Base-by-base conservation (phyloP, 192 early-diverging fungal species). In the Coemansia sp. region DNA sequence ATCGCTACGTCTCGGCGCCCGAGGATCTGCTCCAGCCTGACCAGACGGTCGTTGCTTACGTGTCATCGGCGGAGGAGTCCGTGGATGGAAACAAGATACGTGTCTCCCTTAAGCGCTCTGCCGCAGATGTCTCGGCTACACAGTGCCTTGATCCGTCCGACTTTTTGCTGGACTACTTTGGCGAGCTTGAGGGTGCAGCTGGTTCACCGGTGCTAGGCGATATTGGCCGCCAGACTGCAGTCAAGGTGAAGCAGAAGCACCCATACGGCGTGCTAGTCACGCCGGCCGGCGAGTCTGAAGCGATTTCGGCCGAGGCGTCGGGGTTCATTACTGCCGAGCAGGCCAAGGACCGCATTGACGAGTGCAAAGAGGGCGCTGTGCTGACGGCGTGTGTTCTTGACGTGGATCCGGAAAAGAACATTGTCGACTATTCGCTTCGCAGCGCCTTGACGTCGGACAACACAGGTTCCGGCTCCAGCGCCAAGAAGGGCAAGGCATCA, bases 21-120 rank as follows among this genome's bases (percentile, higher is more conserved):
- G 65, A 70, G 38, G 83, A 86, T 12, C 44, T 69, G 21, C 83
- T 91, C 49, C 46, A 73, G 28, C 53, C 51, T 22, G 83, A 86
- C 47, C 92, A 95, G 64, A 88, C 89, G 12, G 91, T 95, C 6
- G 31, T 90, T 31, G 84, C 83, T 9, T 67, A 55, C 28, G 77
- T 95, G n/a, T 56, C 62, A 43, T 65, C 58, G 28, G 71, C 91
- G 27, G 85, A 91, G 27, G 60, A 71, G 32, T 23, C 44, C 18
- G 33, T 56, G 14, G 76, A 76, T 16, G 69, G 61, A 40, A 64
- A 72, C 6, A 78, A 73, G 60, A 64, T 86, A 18, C 67, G 83
- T 8, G 71, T 92, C 16, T 81, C 85, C 21, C 77, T 93, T 47
- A 93, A 94, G 73, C 69, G 73, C 27, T 92, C 90, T 0, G 76